Evolutionary conservation across 371 early-diverging fungal species (phyloP), one percentile per base, ranked within the genome.

Genomic region (Mortierella sp.): DNA sequence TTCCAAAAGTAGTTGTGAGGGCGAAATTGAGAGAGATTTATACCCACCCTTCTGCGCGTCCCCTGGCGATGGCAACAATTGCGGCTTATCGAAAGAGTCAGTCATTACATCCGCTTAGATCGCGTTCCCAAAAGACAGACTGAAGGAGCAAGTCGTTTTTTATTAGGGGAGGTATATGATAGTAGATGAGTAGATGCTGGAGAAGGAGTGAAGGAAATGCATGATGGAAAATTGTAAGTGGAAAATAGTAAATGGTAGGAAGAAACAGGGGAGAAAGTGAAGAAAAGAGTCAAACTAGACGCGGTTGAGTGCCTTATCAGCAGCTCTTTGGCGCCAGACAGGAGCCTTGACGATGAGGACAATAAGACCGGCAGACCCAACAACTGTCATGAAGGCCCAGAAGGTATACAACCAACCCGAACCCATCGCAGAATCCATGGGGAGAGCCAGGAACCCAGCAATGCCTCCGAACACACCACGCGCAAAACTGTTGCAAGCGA

Each of bases 391-490:
- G 13, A 72, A 14, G 0, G 84, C 81, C 84, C 84, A 84, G 38
- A 84, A 68, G 10, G 84, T 84, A 26, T 84, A 84, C 65, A 84
- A 38, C 84, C 84, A 84, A 24, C 84, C 84, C 60, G 71, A 78
- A 26, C 84, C 84, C 73, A 84, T 81, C 31, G 74, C 76, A 11
- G 13, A 47, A 58, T 76, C 6, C 74, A 84, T 11, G 10, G 84
- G 84, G 13, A 84, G n/a, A 16, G 84, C 81, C 0, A 70, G 26
- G 58, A 84, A 81, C 10, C 84, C 84, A 31, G 76, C 83, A 19
- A 90, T 79, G 4, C 90, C 89, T 50, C 84, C 90, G 24, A 83
- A 71, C 3, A 90, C 47, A 2, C 86, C 88, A 48, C 90, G 88
- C 13, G 84, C 82, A 80, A 89, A 89, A 76, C 84, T 84, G 70